Evolutionary conservation across 2,329 filamentous ascomycete genomes (phyloP), one percentile per base, ranked within the genome.

Genomic region (Claviceps purpurea): DNA sequence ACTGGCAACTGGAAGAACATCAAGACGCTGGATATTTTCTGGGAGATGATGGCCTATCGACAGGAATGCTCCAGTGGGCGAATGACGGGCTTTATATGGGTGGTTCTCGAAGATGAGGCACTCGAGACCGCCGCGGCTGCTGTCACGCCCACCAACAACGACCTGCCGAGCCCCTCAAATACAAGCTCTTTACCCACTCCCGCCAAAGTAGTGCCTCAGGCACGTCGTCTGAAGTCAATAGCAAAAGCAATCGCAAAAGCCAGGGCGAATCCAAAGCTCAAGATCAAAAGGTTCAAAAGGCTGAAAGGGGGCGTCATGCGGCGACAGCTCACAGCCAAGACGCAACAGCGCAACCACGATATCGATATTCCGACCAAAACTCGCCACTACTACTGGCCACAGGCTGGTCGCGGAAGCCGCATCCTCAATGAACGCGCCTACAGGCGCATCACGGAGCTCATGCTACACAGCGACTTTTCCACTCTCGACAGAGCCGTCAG

Each of bases 31-130:
- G 87, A 90, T n/a, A 83, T 90, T 59, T 98, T 98, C 62, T 98
- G 93, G 93, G 93, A 98, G 56, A 86, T 95, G 77, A 97, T 98
- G 91, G 85, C 90, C 0, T 97, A 87, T 63, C 77, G 93, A 52
- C 93, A 97, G 65, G 93, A 98, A 64, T 98, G 93, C 63, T 95
- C 90, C 0, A 88, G 89, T 38, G 94, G 93, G 0, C 78, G 90
- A 18, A 76, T 95, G 62, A 94, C 95, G 0, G 94, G 94, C 0
- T 98, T 98, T 59, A 76, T 97, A 26, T 98, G 94, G 91, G 71
- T 96, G 26, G 84, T 96, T 0, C 85, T 96, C 57, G 84, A 89
- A 38, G 75, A 81, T 10, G 38, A 49, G 47, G 38, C 37, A 20
- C 16, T 22, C 13, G 42, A 14, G 13, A 16, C 42, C 42, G 30